Evolutionary conservation across 768 basidiomycete species (phyloP), one percentile per base, ranked within the genome.

Genomic region (Kondoa subrosea): DNA sequence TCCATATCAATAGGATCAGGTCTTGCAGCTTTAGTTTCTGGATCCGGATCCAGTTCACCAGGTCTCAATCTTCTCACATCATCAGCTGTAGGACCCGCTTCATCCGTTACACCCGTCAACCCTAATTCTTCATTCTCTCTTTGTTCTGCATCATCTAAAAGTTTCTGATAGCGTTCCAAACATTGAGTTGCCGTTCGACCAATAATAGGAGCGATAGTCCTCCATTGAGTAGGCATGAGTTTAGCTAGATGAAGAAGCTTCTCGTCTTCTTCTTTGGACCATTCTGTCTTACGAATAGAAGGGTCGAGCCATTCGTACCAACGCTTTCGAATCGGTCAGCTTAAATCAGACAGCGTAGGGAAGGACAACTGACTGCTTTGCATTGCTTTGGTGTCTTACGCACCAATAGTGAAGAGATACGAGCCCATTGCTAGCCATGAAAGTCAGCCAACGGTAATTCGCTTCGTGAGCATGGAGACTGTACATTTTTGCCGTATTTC

Each of bases 1-100:
- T 99, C 95, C 95, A 99, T 99, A 79, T 99, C 95, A 73, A 97
- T 96, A 3, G 95, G 95, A 80, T 99, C 95, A 3, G 95, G 95
- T 30, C 95, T 84, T 14, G 95, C 95, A 61, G 95, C 91, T 75
- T 96, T 92, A 12, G 92, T 95, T 78, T 99, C 95, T 16, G 95
- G 95, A 79, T 99, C 92, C 3, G 93, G 92, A 77, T 99, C 95
- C 68, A 99, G 93, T 79, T 97, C 95, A 57, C 95, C 95, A 4
- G 95, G 91, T 63, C 91, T 82, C 70, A 99, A 79, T 69, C 85
- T 82, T 66, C 93, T 82, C 56, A 93, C 85, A 71, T 96, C 92
- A 66, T 95, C 95, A n/a, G 87, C 90, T 72, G 87, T 85, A 1
- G 93, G 90, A 4, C 85, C 87, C 3, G 81, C 80, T 73, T 93